Conservation (phyloP, 768 basidiomycete genomes). For the Phlebiopsis flavidoalba region DNA sequence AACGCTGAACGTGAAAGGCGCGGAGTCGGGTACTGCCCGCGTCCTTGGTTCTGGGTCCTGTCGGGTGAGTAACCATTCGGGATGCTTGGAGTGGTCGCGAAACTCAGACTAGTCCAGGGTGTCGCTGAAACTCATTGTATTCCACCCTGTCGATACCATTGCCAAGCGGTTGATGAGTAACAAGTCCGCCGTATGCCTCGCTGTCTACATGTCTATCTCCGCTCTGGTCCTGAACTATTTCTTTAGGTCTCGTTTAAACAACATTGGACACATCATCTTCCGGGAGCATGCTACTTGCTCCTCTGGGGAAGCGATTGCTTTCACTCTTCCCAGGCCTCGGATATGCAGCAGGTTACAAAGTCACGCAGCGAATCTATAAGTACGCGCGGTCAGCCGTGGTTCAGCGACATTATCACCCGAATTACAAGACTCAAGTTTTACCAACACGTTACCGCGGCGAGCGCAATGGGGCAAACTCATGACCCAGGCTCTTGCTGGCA, state of each 20-base stretch:
- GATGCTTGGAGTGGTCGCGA: not conserved
- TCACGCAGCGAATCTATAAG: constrained; percentile 92
- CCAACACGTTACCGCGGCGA: constrained; percentile 85
- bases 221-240: not conserved
- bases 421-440: constrained; percentile 83
- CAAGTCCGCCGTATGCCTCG: constrained; percentile 63
- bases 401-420: constrained; percentile 85
- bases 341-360: constrained; percentile 97
- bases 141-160: constrained; percentile 95
- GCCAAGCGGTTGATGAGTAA: constrained; percentile 99
- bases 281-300: constrained; percentile 70
- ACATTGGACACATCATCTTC: constrained; percentile 80
- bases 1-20: constrained; percentile 40
- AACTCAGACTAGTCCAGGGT: constrained; percentile 42
- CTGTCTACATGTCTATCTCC: not conserved
- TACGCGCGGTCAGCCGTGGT: constrained; percentile 98
- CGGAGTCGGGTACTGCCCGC: constrained; percentile 87
- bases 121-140: constrained; percentile 92
- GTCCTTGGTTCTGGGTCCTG: constrained; percentile 87
- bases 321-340: constrained; percentile 98
- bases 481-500: constrained; percentile 93
- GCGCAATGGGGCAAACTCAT: constrained; percentile 92
- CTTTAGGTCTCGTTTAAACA: constrained; percentile 56
- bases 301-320: constrained; percentile 63
- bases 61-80: constrained; percentile 51